A percentile compares a stretch with the other conserved stretches of the same genome.
phyloP scores from a whole-genome alignment of 1,284 basidiomycete species.

The Xerocomus amazonicus region DNA sequence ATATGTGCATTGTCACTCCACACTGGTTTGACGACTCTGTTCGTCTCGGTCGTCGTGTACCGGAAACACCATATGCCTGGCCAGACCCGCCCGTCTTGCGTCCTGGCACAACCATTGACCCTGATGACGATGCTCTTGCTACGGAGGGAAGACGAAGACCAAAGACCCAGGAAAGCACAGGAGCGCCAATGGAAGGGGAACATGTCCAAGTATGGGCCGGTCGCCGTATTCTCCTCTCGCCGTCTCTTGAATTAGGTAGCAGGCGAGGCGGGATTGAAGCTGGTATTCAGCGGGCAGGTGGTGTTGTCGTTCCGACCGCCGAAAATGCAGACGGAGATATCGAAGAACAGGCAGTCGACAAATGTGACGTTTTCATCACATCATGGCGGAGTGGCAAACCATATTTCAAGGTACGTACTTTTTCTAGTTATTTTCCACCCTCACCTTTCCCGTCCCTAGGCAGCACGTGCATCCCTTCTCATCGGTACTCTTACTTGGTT shows the following conservation, averaged over 20 bases:
- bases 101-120: conserved; percentile 17
- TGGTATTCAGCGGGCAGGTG: conserved; percentile 56
- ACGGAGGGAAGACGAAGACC: conserved; percentile 18
- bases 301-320: conserved; percentile 43
- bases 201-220: conserved; percentile 44
- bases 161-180: conserved; percentile 9
- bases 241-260: conserved; percentile 48
- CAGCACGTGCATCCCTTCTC: conserved; percentile 38
- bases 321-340: conserved; percentile 33
- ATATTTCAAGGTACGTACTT: conserved; percentile 56
- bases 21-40: conserved; percentile 85
- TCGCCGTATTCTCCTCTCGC: conserved; percentile 56
- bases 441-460: conserved; percentile 8
- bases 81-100: conserved; percentile 58
- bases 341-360: conserved; percentile 41
- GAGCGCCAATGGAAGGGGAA: conserved; percentile 13
- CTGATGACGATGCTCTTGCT: conserved; percentile 15
- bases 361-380: conserved; percentile 68
- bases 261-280: conserved; percentile 51
- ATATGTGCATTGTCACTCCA: conserved; percentile 64
- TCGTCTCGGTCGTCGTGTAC: conserved; percentile 55
- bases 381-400: conserved; percentile 63
- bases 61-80: conserved; percentile 67
- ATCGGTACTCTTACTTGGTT: conserved; percentile 82
- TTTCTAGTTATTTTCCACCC: background rate